A percentile compares a stretch with the other conserved stretches of the same genome.
Conservation (phyloP, 1,139 yeast species). For the Zygoascus sp. region DNA sequence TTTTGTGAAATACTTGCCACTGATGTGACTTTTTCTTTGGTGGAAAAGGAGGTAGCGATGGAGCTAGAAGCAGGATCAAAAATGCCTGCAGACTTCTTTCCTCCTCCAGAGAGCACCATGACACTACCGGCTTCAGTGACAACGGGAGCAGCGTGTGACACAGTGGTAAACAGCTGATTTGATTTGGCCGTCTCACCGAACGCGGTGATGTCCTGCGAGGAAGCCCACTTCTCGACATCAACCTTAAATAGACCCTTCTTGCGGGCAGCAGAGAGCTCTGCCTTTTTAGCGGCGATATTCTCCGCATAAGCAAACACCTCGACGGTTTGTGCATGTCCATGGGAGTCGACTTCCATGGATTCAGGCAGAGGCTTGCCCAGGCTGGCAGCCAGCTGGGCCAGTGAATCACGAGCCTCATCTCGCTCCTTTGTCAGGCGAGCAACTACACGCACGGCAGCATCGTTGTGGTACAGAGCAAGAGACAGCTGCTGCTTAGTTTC, state of each 20-base stretch:
- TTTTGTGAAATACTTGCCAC: slow-evolving; percentile 18
- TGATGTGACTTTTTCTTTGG: slow-evolving; percentile 8
- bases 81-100: slow-evolving; percentile 18
- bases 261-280: slow-evolving; percentile 23
- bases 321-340: neutral
- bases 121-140: slow-evolving; percentile 17
- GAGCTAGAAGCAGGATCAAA: slow-evolving; percentile 3
- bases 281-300: slow-evolving; percentile 19
- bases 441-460: slow-evolving; percentile 87
- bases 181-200: slow-evolving; percentile 18
- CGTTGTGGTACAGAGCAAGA: slow-evolving; percentile 73
- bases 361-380: slow-evolving; percentile 21
- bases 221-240: slow-evolving; percentile 17
- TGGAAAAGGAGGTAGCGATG: neutral
- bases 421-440: slow-evolving; percentile 67
- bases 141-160: slow-evolving; percentile 19
- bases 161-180: slow-evolving; percentile 27
- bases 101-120: slow-evolving; percentile 27
- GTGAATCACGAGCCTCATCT: slow-evolving; percentile 62
- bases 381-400: slow-evolving; percentile 42
- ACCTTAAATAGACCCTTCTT: slow-evolving; percentile 19
- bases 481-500: slow-evolving; percentile 69
- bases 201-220: slow-evolving; percentile 15
- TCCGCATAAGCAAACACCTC: slow-evolving; percentile 6
- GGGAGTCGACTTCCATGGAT: slow-evolving; percentile 17